Base-by-base conservation (phyloP, 75 land plant genomes). In the Cupressus sempervirens region DNA sequence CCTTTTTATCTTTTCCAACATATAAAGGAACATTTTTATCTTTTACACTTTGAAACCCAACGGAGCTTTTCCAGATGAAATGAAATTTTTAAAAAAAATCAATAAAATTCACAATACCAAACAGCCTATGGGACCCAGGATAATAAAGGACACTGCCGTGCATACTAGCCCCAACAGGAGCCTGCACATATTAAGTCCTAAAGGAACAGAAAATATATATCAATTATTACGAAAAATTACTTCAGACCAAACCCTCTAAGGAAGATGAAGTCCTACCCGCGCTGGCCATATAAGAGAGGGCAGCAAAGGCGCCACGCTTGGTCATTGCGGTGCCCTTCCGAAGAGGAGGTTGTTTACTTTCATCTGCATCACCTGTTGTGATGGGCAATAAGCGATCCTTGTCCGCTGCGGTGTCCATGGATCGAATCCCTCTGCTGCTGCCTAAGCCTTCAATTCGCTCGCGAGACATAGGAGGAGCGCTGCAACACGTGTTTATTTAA, bases 271-370 rank as follows among this genome's bases (percentile, higher is more conserved):
- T 15, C 2, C 0, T 30, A 93, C 94, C 92, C 8, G 94, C 94
- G 72, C 94, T 91, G 40, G 89, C 7, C 94, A 93, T 93, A 86
- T 93, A 93, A 20, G 93, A 93, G 73, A 91, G 70, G 16, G 94
- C 93, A 40, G 94, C 94, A 34, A 84, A 86, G 30, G 90, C 94
- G n/a, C 91, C 94, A 26, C 93, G 62, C 76, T 86, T 91, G 85
- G 94, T 89, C 94, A 93, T 93, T 89, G 90, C 84, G 85, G 94
- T 90, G 67, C 93, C 94, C 88, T 86, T 90, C 84, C 91, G 90
- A 43, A 90, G 76, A 41, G 82, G 87, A 23, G 91, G 91, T 13
- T 93, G 92, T 46, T 54, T 58, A 41, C 88, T 58, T 30, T 88
- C 84, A 23, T 40, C 82, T 30, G 89, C 83, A 40, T 40, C 82